Base-by-base conservation (phyloP, 2,329 filamentous ascomycete species). In the Aspergillaceae sp. region DNA sequence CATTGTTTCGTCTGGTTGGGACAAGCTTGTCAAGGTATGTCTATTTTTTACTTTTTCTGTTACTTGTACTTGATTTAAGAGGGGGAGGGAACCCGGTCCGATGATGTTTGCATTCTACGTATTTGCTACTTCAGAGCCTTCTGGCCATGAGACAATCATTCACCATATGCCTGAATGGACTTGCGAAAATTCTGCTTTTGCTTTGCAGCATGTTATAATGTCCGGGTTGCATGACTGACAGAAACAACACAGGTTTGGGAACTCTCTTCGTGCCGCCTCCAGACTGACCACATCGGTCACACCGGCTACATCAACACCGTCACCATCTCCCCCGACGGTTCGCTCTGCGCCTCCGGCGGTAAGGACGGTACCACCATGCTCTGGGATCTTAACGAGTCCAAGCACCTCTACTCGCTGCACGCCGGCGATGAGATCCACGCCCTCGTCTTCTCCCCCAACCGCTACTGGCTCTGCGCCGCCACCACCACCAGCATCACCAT, bases 51-150 rank as follows among this genome's bases (percentile, higher is more conserved):
- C 42, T 44, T 48, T 41, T 32, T 43, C 42, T 44, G 44, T 33
- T 35, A 26, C 28, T 46, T 46, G 45, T 48, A 51, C 43, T 42
- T 45, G 52, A 45, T 57, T 40, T 47, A 47, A 28, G 47, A 8
- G 46, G 48, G 57, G 19, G 19, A 19, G 19, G 19, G 19, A 19
- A 2, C 1, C 19, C 19, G 19, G 70, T 76, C 76, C 82, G 71
- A 92, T 89, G 91, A 97, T 97, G 91, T 80, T 85, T 86, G 80
- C 83, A 86, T 82, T 69, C 70, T 77, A 89, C 88, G 90, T 97
- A 97, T 97, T 97, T 97, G 92, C 92, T 97, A 97, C 92, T 98
- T 97, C 91, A 96, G 92, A 98, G 89, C 88, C 82, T 66, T 76
- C 73, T 72, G 81, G 90, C 88, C 74, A 95, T 97, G 92, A 98